These are phyloP conservation scores for Aleurites moluccanus DNA, from an alignment of 441 rosid species.

Conservation along the genomic window DNA sequence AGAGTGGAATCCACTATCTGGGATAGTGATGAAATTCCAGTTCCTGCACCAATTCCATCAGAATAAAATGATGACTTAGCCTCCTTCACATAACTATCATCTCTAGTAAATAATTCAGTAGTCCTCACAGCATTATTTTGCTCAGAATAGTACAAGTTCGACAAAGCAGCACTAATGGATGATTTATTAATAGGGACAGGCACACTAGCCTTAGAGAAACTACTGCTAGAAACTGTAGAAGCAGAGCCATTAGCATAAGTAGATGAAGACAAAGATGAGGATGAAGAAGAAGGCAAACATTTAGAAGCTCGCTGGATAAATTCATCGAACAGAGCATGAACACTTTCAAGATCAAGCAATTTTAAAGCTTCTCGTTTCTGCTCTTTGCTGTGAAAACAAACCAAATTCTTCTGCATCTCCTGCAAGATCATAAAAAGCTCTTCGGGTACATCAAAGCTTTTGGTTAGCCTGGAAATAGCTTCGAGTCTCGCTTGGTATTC, in stretches of 20 bases:
- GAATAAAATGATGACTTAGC: conserved; percentile 48
- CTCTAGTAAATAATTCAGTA: conserved; percentile 51
- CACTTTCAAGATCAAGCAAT: conserved; percentile 72
- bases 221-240: conserved; percentile 1
- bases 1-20: conserved; percentile 65
- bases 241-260: conserved; percentile 34
- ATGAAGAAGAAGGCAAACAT: conserved; percentile 45
- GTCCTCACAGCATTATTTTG: conserved; percentile 29
- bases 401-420: conserved; percentile 71
- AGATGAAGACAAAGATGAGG: conserved; percentile 27
- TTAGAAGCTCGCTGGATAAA: conserved; percentile 80
- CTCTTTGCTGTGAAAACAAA: conserved; percentile 56
- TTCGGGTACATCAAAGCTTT: conserved; percentile 50
- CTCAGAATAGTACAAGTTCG: conserved; percentile 35
- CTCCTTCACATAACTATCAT: conserved; percentile 71
- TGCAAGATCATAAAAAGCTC: conserved; percentile 64
- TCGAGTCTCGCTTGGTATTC: conserved; percentile 66
- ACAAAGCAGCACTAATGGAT: conserved; percentile 17
- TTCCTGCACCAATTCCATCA: conserved; percentile 43
- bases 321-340: conserved; percentile 71
- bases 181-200: conserved; percentile 18
- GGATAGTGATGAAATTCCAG: conserved; percentile 36
- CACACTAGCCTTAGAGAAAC: background rate
- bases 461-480: conserved; percentile 51
- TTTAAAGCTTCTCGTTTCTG: conserved; percentile 72